phyloP scores from a whole-genome alignment of 208 protist species.

The Chromosphaera perkinsii region DNA sequence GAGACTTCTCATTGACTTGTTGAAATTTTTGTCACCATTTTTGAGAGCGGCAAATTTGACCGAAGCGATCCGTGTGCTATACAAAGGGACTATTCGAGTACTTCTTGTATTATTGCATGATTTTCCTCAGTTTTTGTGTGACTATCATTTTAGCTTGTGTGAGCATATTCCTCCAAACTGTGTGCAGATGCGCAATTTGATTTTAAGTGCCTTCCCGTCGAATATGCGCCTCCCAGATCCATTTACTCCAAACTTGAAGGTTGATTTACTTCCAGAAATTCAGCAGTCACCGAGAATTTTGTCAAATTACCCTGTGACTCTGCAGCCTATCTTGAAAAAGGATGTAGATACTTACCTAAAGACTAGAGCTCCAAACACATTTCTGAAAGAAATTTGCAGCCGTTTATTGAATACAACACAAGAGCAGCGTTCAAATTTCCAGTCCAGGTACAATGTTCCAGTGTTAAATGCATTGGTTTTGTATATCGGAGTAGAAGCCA shows the following conservation, averaged over 20 bases:
- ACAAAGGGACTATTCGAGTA: constrained; percentile 72
- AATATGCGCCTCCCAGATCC: constrained; percentile 84
- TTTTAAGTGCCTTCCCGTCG: constrained; percentile 91
- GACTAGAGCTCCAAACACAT: constrained; percentile 67
- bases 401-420: neutral
- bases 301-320: constrained; percentile 50
- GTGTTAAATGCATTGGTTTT: constrained; percentile 94
- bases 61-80: constrained; percentile 65
- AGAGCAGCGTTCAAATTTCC: neutral
- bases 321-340: constrained; percentile 56
- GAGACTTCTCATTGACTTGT: constrained; percentile 62
- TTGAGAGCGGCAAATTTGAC: constrained; percentile 57
- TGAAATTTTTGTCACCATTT: constrained; percentile 71
- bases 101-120: constrained; percentile 96
- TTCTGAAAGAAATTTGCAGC: constrained; percentile 70
- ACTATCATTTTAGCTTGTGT: constrained; percentile 86
- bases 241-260: constrained; percentile 78
- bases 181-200: constrained; percentile 94
- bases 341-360: constrained; percentile 81
- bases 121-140: constrained; percentile 96
- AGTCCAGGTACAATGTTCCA: constrained; percentile 69
- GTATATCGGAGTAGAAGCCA: constrained; percentile 76
- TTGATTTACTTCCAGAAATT: constrained; percentile 71
- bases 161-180: constrained; percentile 59
- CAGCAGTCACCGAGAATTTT: constrained; percentile 47